Percentiles rank a stretch among this genome's conserved stretches.
These are phyloP conservation scores for Coniochaeta sp. DNA, from an alignment of 2,329 filamentous ascomycete genomes.

Conservation along the genomic window DNA sequence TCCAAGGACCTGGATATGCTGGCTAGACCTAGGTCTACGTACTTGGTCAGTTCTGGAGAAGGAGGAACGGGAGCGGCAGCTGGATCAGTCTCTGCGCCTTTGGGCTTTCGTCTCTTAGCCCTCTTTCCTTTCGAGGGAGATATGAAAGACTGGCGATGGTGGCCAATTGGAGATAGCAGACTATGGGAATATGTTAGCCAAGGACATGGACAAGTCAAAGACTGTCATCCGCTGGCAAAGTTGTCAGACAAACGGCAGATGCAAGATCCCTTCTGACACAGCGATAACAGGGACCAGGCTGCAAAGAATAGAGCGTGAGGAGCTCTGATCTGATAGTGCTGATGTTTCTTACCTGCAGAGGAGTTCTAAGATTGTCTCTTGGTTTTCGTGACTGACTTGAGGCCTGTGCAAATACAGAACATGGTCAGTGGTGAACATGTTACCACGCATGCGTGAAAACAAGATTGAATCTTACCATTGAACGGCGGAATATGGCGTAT, in stretches of 20 bases:
- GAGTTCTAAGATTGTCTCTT: conserved; percentile 58
- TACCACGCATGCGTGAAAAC: not conserved
- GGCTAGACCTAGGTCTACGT: conserved; percentile 58
- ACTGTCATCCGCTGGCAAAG: conserved; percentile 1
- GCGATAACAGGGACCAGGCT: not conserved
- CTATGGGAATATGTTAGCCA: conserved; percentile 27
- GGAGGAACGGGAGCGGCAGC: conserved; percentile 20
- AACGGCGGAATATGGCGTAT: conserved; percentile 54
- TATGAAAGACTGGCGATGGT: conserved; percentile 47
- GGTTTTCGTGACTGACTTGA: conserved; percentile 45
- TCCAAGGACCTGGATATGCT: conserved; percentile 54
- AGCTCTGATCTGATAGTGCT: conserved; percentile 5
- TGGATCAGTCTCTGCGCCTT: conserved; percentile 18
- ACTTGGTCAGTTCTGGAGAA: conserved; percentile 43
- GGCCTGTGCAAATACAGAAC: conserved; percentile 42
- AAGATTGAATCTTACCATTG: conserved; percentile 41
- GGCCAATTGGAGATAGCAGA: conserved; percentile 55
- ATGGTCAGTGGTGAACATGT: not conserved
- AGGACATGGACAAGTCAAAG: not conserved
- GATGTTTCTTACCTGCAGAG: conserved; percentile 51
- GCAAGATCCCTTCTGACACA: not conserved
- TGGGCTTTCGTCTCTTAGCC: conserved; percentile 43
- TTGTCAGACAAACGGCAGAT: not conserved
- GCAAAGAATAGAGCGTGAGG: not conserved
- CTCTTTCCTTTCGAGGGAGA: conserved; percentile 55